A percentile compares a stretch with the other conserved stretches of the same genome.
Evolutionary conservation across 2,329 filamentous ascomycete genomes (phyloP).

Genomic region (Aspergillus eucalypticola): DNA sequence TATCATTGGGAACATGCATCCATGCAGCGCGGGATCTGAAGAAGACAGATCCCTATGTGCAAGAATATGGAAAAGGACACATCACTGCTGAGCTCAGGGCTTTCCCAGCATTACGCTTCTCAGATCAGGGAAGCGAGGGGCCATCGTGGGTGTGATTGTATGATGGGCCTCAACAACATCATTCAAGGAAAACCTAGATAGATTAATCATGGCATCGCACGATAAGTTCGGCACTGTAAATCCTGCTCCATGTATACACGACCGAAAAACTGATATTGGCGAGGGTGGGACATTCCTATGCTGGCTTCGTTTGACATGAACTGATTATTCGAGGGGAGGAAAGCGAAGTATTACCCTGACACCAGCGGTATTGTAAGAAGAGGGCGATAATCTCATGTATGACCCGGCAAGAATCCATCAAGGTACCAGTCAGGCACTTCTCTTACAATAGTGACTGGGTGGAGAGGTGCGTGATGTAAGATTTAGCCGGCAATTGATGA

Average conservation of each 20-base stretch:
- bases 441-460: too few relatives aligned
- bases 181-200: background rate
- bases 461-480: too few relatives aligned
- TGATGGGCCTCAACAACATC: background rate
- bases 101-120: background rate
- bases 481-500: too few relatives aligned
- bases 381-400: constrained; percentile 1
- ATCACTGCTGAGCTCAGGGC: background rate
- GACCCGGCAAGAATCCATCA: background rate
- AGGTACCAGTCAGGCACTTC: background rate
- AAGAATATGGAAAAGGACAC: background rate
- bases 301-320: background rate
- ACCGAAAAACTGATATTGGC: background rate
- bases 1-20: background rate
- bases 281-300: too few relatives aligned
- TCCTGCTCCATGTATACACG: too few relatives aligned
- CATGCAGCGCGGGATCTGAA: background rate
- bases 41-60: background rate
- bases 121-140: background rate
- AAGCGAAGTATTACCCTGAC: background rate
- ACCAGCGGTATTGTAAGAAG: constrained; percentile 1
- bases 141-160: background rate
- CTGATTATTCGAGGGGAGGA: background rate
- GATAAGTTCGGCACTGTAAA: background rate
- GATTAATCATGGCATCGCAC: background rate